These are phyloP conservation scores for Hymenoscyphus fructigenus DNA, from an alignment of 2,329 filamentous ascomycete genomes.

Conservation along the genomic window DNA sequence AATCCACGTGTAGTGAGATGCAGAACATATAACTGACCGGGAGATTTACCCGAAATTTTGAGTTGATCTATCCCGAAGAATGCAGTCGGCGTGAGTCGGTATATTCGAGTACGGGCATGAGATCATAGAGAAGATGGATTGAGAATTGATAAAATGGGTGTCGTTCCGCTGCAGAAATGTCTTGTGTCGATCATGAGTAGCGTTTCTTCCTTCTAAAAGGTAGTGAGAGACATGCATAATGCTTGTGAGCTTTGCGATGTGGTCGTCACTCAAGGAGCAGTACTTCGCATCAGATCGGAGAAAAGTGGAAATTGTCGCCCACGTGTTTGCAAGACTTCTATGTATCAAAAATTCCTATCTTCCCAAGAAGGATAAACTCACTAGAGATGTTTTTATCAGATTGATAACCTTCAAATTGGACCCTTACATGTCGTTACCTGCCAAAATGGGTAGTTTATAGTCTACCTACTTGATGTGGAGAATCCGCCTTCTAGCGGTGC, in stretches of 20 bases:
- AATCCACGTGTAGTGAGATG: neutral
- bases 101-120: neutral
- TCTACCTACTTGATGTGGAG: constrained; percentile 1
- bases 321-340: neutral
- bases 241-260: too few species aligned
- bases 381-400: neutral
- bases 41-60: neutral
- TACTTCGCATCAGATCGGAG: too few species aligned
- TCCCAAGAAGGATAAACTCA: neutral
- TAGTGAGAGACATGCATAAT: too few species aligned
- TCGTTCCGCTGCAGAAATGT: neutral
- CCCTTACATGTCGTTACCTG: constrained; percentile 4
- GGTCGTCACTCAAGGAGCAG: too few species aligned
- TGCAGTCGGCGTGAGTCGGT: neutral
- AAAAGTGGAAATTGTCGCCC: neutral
- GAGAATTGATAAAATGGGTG: neutral
- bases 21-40: neutral
- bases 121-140: neutral
- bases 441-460: neutral
- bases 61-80: neutral
- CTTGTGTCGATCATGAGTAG: neutral
- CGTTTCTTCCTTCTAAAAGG: neutral
- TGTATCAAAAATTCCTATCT: too few species aligned
- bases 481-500: neutral
- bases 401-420: neutral